Evolutionary conservation across 2,329 filamentous ascomycete genomes (phyloP).

Genomic region (Hortaea werneckii): DNA sequence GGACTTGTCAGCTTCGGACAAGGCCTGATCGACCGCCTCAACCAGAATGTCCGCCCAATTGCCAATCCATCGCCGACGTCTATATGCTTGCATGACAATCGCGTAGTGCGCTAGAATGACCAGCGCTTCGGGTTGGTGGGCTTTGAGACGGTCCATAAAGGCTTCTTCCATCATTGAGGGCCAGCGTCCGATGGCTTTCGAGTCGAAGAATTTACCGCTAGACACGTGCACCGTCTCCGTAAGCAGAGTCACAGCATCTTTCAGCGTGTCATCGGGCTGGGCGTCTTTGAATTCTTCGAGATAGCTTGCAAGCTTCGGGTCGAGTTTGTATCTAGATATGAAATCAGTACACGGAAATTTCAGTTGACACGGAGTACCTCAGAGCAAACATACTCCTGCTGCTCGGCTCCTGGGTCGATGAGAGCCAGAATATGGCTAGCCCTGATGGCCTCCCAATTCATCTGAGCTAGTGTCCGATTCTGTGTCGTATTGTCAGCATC

Average conservation of each 20-base stretch:
- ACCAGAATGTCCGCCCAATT: conserved; percentile 14
- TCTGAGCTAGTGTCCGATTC: conserved; percentile 6
- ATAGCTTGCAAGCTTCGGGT: background rate
- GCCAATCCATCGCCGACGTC: conserved; percentile 15
- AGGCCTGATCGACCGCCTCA: conserved; percentile 9
- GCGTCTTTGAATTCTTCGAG: background rate
- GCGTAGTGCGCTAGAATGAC: conserved; percentile 13
- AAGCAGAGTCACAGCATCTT: conserved; percentile 3
- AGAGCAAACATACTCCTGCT: background rate
- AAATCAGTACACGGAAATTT: too few species aligned
- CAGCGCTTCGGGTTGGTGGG: conserved; percentile 12
- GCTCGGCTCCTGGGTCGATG: conserved; percentile 5
- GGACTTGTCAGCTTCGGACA: conserved; percentile 4
- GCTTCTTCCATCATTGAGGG: conserved; percentile 16
- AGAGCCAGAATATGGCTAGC: background rate
- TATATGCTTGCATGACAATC: conserved; percentile 10
- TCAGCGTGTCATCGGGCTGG: conserved; percentile 1
- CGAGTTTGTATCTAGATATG: too few species aligned
- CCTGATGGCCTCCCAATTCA: conserved; percentile 1
- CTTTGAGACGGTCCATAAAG: conserved; percentile 11
- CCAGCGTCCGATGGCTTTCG: conserved; percentile 14
- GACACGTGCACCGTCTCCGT: conserved; percentile 6
- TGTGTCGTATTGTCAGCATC: background rate
- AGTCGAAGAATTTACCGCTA: conserved; percentile 6
- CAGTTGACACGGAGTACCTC: too few species aligned